Evolutionary conservation across 2,329 filamentous ascomycete species (phyloP).

Genomic region (Hypoxylon sp.): DNA sequence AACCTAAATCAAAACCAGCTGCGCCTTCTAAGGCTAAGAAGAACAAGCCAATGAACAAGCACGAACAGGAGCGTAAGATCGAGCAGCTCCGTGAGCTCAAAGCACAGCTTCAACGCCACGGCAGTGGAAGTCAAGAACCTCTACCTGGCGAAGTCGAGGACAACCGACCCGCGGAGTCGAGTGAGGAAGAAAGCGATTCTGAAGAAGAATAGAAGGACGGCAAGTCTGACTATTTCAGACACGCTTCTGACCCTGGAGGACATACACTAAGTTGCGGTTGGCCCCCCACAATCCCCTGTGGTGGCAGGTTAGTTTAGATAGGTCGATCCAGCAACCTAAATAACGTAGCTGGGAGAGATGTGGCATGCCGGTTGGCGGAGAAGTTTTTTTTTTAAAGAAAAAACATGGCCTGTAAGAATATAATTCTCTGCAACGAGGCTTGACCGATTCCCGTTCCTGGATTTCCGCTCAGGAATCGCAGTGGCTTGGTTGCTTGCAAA

Average conservation of each 20-base stretch:
- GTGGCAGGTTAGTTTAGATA: conserved; percentile 15
- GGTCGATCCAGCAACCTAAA: background rate
- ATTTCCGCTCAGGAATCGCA: conserved; percentile 5
- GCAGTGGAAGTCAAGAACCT: conserved; percentile 60
- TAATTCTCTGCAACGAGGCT: conserved; percentile 20
- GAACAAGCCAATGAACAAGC: conserved; percentile 83
- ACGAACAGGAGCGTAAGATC: conserved; percentile 78
- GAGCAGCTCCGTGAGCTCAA: conserved; percentile 73
- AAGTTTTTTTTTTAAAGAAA: conserved; percentile 1
- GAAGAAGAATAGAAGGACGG: conserved; percentile 50
- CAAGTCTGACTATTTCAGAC: conserved; percentile 2
- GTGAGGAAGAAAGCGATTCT: conserved; percentile 52
- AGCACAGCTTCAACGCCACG: conserved; percentile 62
- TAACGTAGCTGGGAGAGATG: background rate
- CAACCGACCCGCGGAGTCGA: conserved; percentile 47
- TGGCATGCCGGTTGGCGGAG: background rate
- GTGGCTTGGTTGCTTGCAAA: conserved; percentile 20
- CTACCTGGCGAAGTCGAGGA: conserved; percentile 48
- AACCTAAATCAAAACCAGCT: conserved; percentile 48
- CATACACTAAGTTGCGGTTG: conserved; percentile 1
- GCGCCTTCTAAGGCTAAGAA: conserved; percentile 73
- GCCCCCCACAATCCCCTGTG: conserved; percentile 3
- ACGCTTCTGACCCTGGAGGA: background rate
- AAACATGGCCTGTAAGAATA: conserved; percentile 29
- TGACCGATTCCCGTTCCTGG: conserved; percentile 3